phyloP scores from a whole-genome alignment of 2,329 filamentous ascomycete genomes.

The Ploettnerulaceae sp. region DNA sequence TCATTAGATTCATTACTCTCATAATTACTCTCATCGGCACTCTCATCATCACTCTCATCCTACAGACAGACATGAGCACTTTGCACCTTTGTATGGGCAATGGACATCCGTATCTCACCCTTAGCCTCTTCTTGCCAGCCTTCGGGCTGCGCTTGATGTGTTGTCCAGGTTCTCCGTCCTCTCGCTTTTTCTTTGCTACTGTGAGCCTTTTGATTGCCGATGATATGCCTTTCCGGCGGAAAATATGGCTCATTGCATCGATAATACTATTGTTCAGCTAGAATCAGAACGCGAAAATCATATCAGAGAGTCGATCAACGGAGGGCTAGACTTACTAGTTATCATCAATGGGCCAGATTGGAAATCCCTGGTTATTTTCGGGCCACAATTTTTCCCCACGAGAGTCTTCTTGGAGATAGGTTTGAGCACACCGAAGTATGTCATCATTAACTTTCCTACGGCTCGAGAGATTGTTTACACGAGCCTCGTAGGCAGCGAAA shows the following conservation, averaged over 20 bases:
- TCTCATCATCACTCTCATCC: not conserved
- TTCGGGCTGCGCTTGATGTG: not conserved
- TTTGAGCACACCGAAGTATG: not conserved
- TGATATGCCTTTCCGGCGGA: not conserved
- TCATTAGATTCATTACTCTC: too few relatives aligned
- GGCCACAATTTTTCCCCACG: not conserved
- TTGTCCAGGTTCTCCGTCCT: not conserved
- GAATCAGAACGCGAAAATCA: not conserved
- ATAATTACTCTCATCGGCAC: too few relatives aligned
- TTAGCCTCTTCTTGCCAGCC: not conserved
- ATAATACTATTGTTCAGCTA: too few relatives aligned
- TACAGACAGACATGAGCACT: not conserved
- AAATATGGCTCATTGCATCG: not conserved
- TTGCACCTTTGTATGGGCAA: not conserved
- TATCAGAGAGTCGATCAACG: not conserved
- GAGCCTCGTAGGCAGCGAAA: not conserved
- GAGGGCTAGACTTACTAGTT: not conserved
- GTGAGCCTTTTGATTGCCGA: not conserved
- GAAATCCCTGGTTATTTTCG: not conserved
- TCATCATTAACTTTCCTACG: not conserved
- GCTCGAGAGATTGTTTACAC: not conserved
- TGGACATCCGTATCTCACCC: too few relatives aligned
- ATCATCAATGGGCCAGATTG: not conserved
- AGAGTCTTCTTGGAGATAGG: not conserved
- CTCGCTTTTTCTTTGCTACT: not conserved